Percentiles rank a stretch among this genome's conserved stretches.
Evolutionary conservation across 2,329 filamentous ascomycete species (phyloP).

Genomic region (Venturia asperata): DNA sequence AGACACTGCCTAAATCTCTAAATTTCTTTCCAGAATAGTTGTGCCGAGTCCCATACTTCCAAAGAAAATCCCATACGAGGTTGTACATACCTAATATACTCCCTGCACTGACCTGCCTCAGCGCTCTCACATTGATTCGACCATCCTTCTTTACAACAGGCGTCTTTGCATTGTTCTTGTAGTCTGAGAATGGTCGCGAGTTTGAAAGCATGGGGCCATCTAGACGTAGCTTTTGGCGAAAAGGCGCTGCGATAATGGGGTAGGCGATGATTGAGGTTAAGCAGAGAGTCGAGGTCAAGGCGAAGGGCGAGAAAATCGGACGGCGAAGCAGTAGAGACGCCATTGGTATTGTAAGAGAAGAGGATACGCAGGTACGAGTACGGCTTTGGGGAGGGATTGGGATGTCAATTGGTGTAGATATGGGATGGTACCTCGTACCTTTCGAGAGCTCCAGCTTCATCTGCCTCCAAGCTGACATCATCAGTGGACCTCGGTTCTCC

Average conservation of each 20-base stretch:
- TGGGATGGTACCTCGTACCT: neutral
- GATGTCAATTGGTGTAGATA: neutral
- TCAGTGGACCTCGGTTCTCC: neutral
- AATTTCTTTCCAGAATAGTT: neutral
- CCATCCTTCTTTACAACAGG: conserved; percentile 34
- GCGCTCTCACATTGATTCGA: conserved; percentile 34
- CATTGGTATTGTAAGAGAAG: conserved; percentile 27
- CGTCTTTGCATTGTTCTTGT: conserved; percentile 34
- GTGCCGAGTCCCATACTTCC: neutral
- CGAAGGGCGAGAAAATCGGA: conserved; percentile 33
- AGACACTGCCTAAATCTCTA: neutral
- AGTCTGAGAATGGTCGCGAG: conserved; percentile 34
- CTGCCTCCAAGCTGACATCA: conserved; percentile 1
- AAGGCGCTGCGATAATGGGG: conserved; percentile 29
- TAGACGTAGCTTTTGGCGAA: conserved; percentile 31
- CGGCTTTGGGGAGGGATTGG: neutral
- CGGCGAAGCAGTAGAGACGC: conserved; percentile 35
- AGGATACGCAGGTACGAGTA: neutral
- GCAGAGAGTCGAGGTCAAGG: conserved; percentile 27
- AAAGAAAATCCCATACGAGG: neutral
- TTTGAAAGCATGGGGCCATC: conserved; percentile 25
- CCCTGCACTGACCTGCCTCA: conserved; percentile 41
- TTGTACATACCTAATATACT: conserved; percentile 37
- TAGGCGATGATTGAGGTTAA: conserved; percentile 27
- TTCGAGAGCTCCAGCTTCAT: neutral